A percentile compares a stretch with the other conserved stretches of the same genome.
Evolutionary conservation across 768 basidiomycete genomes (phyloP).

Genomic region (Lentinula detonsa): DNA sequence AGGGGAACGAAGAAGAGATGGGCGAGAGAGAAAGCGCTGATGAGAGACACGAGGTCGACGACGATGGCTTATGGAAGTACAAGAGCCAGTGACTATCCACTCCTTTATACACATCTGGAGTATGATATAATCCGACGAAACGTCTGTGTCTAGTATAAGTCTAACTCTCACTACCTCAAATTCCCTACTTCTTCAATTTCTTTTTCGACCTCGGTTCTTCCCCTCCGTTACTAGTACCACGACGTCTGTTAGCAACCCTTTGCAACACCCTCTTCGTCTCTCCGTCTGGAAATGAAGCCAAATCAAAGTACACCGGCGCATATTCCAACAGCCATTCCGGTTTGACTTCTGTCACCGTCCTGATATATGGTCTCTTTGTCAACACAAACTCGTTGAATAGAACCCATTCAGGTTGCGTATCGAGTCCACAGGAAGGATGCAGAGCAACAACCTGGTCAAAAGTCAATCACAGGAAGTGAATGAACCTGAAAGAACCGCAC

Average conservation of each 20-base stretch:
- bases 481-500: slow-evolving; percentile 26
- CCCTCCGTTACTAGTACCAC: neutral
- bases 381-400: slow-evolving; percentile 93
- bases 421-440: slow-evolving; percentile 86
- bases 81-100: too few species aligned
- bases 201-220: slow-evolving; percentile 5
- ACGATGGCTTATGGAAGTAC: too few species aligned
- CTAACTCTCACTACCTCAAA: too few species aligned
- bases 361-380: slow-evolving; percentile 83
- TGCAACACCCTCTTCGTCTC: slow-evolving; percentile 65
- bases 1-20: too few species aligned
- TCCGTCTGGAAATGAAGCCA: slow-evolving; percentile 55
- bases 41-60: too few species aligned
- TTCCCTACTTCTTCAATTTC: slow-evolving; percentile 4
- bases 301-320: slow-evolving; percentile 65
- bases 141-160: too few species aligned
- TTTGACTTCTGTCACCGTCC: slow-evolving; percentile 83
- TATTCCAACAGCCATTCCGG: slow-evolving; percentile 82
- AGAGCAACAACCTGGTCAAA: slow-evolving; percentile 52
- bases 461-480: neutral
- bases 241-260: slow-evolving; percentile 42
- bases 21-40: too few species aligned
- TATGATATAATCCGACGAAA: too few species aligned
- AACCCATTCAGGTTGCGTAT: slow-evolving; percentile 88
- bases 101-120: too few species aligned